Evolutionary conservation across 192 early-diverging fungal genomes (phyloP), one percentile per base, ranked within the genome.

Genomic region (Coemansia sp.): DNA sequence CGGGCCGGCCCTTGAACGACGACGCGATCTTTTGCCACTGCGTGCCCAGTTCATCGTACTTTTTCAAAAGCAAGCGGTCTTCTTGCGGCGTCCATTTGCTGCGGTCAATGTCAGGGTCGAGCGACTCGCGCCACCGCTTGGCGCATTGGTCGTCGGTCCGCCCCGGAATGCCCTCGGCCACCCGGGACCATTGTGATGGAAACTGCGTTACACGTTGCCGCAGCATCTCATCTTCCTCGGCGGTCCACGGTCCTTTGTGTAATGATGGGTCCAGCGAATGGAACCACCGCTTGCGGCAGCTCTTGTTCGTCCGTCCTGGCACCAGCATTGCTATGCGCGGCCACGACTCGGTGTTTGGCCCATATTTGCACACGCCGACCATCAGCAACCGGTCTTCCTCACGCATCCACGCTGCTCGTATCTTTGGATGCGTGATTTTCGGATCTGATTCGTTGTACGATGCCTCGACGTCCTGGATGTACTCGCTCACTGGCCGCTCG

Each of bases 101-200:
- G 6, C 89, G 83, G 39, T 91, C 87, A 15, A 91, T 91, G 7
- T 83, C 76, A 10, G 93, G 93, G 71, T 95, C 92, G 37, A 95
- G 79, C 55, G 88, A 87, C 79, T 95, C 94, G 22, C 88, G 82
- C 88, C 93, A 96, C 25, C 94, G 83, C 66, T 94, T 94, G 32
- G 93, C 91, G 64, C 94, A 96, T 65, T 94, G 93, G 63, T 92
- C 90, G 62, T 91, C 91, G 12, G 90, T 94, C 15, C 94, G 80
- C 15, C 92, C 92, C 4, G 80, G 75, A 50, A 96, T 88, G 56
- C 79, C 81, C 63, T 88, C 85, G 14, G 92, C 89, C 39, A 96
- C 89, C 41, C 86, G 84, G 58, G 88, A 88, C 94, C 94, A 96
- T 79, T 90, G 86, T 35, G 85, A 83, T n/a, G 86, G 88, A 69